A percentile compares a stretch with the other conserved stretches of the same genome.
Evolutionary conservation across 2,329 filamentous ascomycete species (phyloP).

Genomic region (Pseudogymnoascus sp.): DNA sequence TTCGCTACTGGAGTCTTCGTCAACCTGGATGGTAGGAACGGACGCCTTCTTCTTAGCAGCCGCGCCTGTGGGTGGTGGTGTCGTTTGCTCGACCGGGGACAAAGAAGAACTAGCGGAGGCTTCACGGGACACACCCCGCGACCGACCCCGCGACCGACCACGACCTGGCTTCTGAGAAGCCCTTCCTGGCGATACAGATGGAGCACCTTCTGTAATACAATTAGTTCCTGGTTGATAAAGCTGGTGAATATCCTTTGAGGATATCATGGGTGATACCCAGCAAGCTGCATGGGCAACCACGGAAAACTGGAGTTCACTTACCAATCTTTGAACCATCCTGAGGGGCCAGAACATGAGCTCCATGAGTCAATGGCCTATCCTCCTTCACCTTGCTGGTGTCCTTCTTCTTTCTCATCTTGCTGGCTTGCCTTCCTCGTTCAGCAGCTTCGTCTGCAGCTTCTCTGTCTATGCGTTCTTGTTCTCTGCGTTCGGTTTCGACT

Average conservation of each 20-base stretch:
- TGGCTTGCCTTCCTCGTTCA: constrained; percentile 42
- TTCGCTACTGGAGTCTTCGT: constrained; percentile 34
- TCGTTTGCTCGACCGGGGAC: constrained; percentile 38
- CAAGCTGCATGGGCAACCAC: neutral
- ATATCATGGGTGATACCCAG: neutral
- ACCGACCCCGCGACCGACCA: constrained; percentile 23
- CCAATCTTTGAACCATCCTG: constrained; percentile 58
- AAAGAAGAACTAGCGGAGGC: constrained; percentile 53
- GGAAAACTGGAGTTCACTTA: constrained; percentile 27
- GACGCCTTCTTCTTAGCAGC: constrained; percentile 55
- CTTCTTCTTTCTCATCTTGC: constrained; percentile 75
- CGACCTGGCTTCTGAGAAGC: constrained; percentile 2
- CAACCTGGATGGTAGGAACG: constrained; percentile 34
- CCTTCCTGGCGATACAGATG: neutral
- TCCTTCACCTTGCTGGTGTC: constrained; percentile 54
- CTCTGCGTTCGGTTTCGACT: constrained; percentile 35
- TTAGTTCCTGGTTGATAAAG: neutral
- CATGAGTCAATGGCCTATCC: constrained; percentile 50
- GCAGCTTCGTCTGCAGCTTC: constrained; percentile 39
- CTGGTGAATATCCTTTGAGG: neutral
- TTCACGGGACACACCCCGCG: constrained; percentile 28
- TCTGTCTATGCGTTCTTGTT: constrained; percentile 38
- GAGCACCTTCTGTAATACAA: neutral
- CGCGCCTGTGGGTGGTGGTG: constrained; percentile 47
- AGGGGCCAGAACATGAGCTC: constrained; percentile 53